A percentile compares a stretch with the other conserved stretches of the same genome.
phyloP scores from a whole-genome alignment of 805 yeast genomes.

The Pichia heedii region DNA sequence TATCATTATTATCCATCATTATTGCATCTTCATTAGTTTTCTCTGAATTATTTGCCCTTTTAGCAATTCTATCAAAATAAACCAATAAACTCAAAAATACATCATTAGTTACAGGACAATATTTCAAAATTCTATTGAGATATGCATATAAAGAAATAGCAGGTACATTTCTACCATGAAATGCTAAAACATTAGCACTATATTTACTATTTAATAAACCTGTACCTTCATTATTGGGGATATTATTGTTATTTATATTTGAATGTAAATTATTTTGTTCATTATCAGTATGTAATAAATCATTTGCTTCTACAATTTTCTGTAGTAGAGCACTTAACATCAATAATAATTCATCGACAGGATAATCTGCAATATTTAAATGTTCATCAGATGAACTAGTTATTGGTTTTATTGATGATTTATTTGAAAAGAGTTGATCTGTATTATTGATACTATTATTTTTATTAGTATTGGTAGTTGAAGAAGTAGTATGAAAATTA shows the following conservation, averaged over 20 bases:
- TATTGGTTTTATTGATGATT: slow-evolving; percentile 1
- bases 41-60: slow-evolving; percentile 52
- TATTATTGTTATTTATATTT: slow-evolving; percentile 6
- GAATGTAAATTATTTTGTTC: slow-evolving; percentile 7
- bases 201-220: slow-evolving; percentile 33
- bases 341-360: slow-evolving; percentile 67
- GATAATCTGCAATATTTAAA: slow-evolving; percentile 67
- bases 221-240: slow-evolving; percentile 13
- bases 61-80: slow-evolving; percentile 89
- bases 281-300: slow-evolving; percentile 58
- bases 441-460: too few relatives aligned
- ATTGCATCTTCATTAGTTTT: slow-evolving; percentile 16
- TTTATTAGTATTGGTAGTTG: too few relatives aligned
- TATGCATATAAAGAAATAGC: slow-evolving; percentile 91
- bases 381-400: slow-evolving; percentile 31
- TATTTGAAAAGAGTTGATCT: too few relatives aligned
- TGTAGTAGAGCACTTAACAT: slow-evolving; percentile 84
- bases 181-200: slow-evolving; percentile 69
- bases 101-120: slow-evolving; percentile 98
- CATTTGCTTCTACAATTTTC: slow-evolving; percentile 86
- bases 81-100: slow-evolving; percentile 85
- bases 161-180: slow-evolving; percentile 93
- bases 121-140: slow-evolving; percentile 80
- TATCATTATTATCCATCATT: slow-evolving; percentile 14
- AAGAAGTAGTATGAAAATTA: slow-evolving; percentile 6